Evolutionary conservation across 768 basidiomycete genomes (phyloP).

Genomic region (Scleroderma citrinum): DNA sequence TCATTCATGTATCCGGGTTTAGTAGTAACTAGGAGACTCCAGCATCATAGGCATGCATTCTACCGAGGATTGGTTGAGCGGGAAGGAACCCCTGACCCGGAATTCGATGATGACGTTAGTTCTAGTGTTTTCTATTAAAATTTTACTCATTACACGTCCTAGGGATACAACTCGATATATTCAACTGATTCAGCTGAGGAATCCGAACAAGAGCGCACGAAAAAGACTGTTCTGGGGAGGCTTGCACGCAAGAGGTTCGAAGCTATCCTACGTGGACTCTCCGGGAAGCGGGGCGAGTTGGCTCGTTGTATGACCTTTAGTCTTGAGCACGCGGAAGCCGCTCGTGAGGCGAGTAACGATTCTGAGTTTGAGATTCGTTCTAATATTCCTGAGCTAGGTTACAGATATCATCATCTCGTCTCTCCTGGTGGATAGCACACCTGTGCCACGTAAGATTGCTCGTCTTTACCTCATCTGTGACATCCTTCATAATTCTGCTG

Average conservation of each 20-base stretch:
- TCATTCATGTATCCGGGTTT: slow-evolving; percentile 2
- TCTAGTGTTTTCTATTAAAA: not conserved
- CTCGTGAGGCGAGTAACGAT: slow-evolving; percentile 62
- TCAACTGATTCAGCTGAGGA: slow-evolving; percentile 95
- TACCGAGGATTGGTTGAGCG: slow-evolving; percentile 66
- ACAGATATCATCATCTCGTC: slow-evolving; percentile 88
- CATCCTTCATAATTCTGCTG: slow-evolving; percentile 95
- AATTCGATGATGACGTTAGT: slow-evolving; percentile 76
- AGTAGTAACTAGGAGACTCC: slow-evolving; percentile 3
- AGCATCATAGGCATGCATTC: slow-evolving; percentile 70
- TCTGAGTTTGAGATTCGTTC: not conserved
- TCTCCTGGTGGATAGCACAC: slow-evolving; percentile 82
- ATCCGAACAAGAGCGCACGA: slow-evolving; percentile 76
- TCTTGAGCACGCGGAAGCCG: slow-evolving; percentile 93
- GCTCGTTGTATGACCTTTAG: slow-evolving; percentile 97
- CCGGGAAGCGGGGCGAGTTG: slow-evolving; percentile 83
- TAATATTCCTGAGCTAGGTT: slow-evolving; percentile 45
- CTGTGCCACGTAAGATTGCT: slow-evolving; percentile 96
- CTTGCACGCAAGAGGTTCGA: slow-evolving; percentile 83
- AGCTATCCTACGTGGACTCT: slow-evolving; percentile 81
- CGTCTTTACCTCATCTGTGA: slow-evolving; percentile 95
- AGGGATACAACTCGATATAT: slow-evolving; percentile 86
- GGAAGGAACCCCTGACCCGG: slow-evolving; percentile 47
- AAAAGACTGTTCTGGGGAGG: slow-evolving; percentile 73
- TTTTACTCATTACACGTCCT: slow-evolving; percentile 8